Evolutionary conservation across 345 rosid genomes (phyloP), one percentile per base, ranked within the genome.

Genomic region (Linum trigynum): DNA sequence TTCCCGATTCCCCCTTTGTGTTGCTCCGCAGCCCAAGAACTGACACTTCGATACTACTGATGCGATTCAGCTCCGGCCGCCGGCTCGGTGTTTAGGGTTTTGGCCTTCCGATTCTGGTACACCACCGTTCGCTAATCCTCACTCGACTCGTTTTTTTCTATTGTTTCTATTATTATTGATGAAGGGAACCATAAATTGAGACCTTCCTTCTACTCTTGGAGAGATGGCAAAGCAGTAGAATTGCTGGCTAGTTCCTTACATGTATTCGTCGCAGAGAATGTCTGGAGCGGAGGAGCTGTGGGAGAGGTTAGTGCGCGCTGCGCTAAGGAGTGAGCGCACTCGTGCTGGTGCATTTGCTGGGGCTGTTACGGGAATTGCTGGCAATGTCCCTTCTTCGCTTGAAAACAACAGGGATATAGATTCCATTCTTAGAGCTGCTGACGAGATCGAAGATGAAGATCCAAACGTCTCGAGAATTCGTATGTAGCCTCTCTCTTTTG

Each of bases 381-480:
- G 82, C 16, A 78, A 80, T 48, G 92, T 94, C 55, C 99, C 99
- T 4, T 90, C 99, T 5, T 90, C 99, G 2, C 92, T 94, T 23
- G 66, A 85, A 0, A 90, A 90, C 67, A 90, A 86, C 41, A 73
- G 95, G 76, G 97, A 86, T 66, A 90, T 94, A 2, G 97, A 94
- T 77, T 91, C 78, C 3, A 94, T 94, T 69, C 69, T 94, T n/a
- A 83, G 92, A 79, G 90, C 88, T 70, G 97, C 99, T 0, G 99
- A 94, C 80, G 99, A 88, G 72, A 87, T 92, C 60, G 97, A 90
- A 79, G 97, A 83, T 63, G 99, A 86, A 78, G 92, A 90, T 74
- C 95, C 99, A 57, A 84, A 65, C 65, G 61, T 94, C 40, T 81
- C 99, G 41, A 85, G 99, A 74, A 90, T 94, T 39, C 74, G 98